A percentile compares a stretch with the other conserved stretches of the same genome.
Conservation (phyloP, 176 grass and related monocot genomes). For the Carex kokanica region DNA sequence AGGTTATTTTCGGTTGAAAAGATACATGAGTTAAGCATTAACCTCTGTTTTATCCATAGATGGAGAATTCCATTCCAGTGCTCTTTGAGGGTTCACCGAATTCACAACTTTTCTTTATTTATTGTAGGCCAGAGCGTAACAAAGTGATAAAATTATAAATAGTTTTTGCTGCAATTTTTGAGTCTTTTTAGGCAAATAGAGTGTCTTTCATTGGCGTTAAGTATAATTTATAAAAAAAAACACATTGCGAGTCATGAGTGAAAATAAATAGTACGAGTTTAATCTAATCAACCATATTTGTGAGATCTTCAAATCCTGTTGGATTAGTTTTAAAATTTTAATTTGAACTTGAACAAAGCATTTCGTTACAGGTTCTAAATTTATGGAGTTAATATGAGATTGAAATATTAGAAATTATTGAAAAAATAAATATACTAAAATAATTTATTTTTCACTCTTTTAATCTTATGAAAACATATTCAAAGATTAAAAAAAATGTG, state of each 20-base stretch:
- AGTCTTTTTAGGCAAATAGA: too few relatives aligned
- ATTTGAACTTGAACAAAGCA: too few relatives aligned
- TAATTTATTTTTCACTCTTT: too few relatives aligned
- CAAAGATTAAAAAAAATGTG: too few relatives aligned
- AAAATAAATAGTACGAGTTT: neutral
- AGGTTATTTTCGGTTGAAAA: neutral
- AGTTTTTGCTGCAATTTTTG: too few relatives aligned
- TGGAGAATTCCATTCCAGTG: neutral
- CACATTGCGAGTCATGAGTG: neutral
- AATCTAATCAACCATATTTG: neutral
- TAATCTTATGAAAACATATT: too few relatives aligned
- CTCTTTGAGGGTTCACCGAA: neutral
- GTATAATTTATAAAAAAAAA: neutral
- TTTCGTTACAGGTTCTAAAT: too few relatives aligned
- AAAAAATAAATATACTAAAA: too few relatives aligned
- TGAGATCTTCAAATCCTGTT: neutral
- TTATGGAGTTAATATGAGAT: neutral
- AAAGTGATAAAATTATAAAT: neutral
- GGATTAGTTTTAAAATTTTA: too few relatives aligned
- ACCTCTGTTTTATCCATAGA: neutral
- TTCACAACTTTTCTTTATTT: neutral
- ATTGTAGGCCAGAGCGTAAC: neutral
- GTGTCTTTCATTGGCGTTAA: neutral
- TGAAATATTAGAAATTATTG: neutral
- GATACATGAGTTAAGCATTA: neutral